phyloP scores from a whole-genome alignment of 139 green algal genomes.

The Chlamydomonas urium region DNA sequence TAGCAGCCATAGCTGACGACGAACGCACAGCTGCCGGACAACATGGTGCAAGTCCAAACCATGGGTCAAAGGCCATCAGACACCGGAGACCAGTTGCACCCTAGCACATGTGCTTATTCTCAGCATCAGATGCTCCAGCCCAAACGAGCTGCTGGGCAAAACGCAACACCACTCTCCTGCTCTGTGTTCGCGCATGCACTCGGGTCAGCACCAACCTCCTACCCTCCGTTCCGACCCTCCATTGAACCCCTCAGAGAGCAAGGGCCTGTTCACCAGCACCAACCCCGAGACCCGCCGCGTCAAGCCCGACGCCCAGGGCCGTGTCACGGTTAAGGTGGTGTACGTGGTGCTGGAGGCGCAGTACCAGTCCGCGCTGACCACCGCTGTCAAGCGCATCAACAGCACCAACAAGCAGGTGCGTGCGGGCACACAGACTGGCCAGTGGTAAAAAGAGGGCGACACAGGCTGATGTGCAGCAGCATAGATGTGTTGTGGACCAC shows the following conservation, averaged over 20 bases:
- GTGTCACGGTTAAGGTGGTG: constrained; percentile 85
- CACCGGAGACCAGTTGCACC: background rate
- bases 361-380: constrained; percentile 89
- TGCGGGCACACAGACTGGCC: too few relatives aligned
- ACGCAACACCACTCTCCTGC: background rate
- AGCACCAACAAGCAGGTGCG: constrained; percentile 60
- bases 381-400: constrained; percentile 92
- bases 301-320: constrained; percentile 53
- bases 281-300: constrained; percentile 86
- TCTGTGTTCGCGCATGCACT: background rate
- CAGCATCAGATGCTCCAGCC: background rate
- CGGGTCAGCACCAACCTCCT: background rate
- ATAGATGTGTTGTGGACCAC: too few relatives aligned
- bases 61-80: too few relatives aligned
- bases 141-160: background rate
- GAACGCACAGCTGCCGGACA: too few relatives aligned
- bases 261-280: constrained; percentile 87
- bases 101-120: background rate
- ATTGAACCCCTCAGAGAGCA: constrained; percentile 8
- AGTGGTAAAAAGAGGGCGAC: too few relatives aligned
- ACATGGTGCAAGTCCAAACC: too few relatives aligned
- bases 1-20: too few relatives aligned
- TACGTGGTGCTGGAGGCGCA: constrained; percentile 98
- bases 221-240: background rate
- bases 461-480: too few relatives aligned